Evolutionary conservation across 495 filamentous ascomycete species (phyloP), one percentile per base, ranked within the genome.

Genomic region (Penicillium canariense): DNA sequence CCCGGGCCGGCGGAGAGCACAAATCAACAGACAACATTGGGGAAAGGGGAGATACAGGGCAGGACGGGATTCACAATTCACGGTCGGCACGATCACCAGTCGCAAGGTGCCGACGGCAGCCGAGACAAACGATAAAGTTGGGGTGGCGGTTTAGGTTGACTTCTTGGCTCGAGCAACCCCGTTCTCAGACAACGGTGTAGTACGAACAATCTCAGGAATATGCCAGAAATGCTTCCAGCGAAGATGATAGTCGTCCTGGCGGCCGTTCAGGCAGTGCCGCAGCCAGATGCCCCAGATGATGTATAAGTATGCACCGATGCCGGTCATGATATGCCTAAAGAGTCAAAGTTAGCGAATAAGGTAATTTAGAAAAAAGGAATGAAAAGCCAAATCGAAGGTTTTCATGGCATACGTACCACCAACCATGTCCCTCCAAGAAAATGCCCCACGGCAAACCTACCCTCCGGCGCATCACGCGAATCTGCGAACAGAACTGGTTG

Each of bases 371-470:
- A n/a, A n/a, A n/a, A n/a, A n/a, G n/a, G n/a, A 18, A 27, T 26
- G 0, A 42, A 18, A 36, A 23, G 31, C 32, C 17, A 39, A 35
- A 30, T 4, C 9, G 9, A 3, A 36, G 12, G 22, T 58, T 9
- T 31, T 66, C 68, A 3, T 7, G 23, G 55, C 28, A 74, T 15
- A 85, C 83, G 73, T 86, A 94, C 93, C 94, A 98, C 94, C 94
- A 97, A 10, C 91, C 94, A 76, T 98, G 94, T 0, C 91, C 93
- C 70, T 97, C 94, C 2, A 96, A 73, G 10, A 97, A 51, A 8
- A 95, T 80, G 1, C 93, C 89, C 94, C 94, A 98, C 0, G 94
- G 94, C 36, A 97, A 73, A 18, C 87, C 86, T 32, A 97, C 70
- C 46, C 81, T 67, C 50, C 85, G 83, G 56, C 92, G 83, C 84